phyloP scores from a whole-genome alignment of 768 basidiomycete genomes.

The Hygrophorus russula region DNA sequence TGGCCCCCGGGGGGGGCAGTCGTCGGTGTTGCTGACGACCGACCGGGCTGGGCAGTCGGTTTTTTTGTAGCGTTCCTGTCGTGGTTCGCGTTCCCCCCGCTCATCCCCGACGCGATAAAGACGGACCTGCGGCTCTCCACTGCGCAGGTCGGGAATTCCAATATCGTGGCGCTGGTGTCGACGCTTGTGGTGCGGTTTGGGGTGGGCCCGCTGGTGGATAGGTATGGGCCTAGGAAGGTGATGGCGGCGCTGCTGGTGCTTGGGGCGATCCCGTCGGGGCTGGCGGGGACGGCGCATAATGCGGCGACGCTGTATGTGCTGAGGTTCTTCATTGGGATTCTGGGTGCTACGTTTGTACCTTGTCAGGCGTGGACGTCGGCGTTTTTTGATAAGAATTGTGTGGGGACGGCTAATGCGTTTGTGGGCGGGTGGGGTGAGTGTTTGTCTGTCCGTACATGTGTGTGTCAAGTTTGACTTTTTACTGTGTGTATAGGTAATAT shows the following conservation, averaged over 20 bases:
- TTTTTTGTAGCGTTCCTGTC: conserved; percentile 10
- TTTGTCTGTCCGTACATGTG: no score
- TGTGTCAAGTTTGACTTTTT: no score
- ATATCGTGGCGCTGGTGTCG: conserved; percentile 32
- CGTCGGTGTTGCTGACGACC: no score
- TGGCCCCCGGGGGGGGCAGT: no score
- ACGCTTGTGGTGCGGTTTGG: conserved; percentile 38
- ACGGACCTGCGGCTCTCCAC: conserved; percentile 37
- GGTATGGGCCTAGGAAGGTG: conserved; percentile 40
- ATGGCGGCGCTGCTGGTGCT: conserved; percentile 43
- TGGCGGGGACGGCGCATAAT: conserved; percentile 38
- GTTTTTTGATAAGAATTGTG: conserved; percentile 42
- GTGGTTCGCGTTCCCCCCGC: conserved; percentile 54
- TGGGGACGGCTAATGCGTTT: conserved; percentile 39
- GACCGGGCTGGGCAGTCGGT: no score
- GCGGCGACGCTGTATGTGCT: conserved; percentile 29
- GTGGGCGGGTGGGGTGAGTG: conserved; percentile 45
- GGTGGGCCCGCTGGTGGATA: conserved; percentile 39
- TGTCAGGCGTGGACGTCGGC: conserved; percentile 51
- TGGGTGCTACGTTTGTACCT: conserved; percentile 51
- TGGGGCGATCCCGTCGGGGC: conserved; percentile 47
- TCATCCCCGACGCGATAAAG: conserved; percentile 45
- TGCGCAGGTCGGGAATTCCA: conserved; percentile 38
- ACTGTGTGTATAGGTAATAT: conserved; percentile 15
- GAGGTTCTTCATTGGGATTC: conserved; percentile 50